A percentile compares a stretch with the other conserved stretches of the same genome.
Evolutionary conservation across 768 basidiomycete genomes (phyloP).

Genomic region (Amanita inopinata): DNA sequence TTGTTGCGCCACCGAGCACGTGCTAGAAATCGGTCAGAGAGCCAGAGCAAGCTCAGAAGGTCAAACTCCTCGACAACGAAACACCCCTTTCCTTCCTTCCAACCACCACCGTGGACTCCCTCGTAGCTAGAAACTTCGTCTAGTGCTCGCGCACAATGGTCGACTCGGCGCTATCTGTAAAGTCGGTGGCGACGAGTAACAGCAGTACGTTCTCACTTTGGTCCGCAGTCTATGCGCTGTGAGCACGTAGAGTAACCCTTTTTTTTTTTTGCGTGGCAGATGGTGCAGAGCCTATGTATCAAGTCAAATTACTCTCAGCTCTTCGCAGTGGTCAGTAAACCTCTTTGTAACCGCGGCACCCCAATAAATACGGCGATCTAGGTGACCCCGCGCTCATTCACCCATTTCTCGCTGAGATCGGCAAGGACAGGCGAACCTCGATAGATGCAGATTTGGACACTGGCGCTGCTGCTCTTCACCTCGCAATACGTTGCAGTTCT

Average conservation of each 20-base stretch:
- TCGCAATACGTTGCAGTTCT: slow-evolving; percentile 75
- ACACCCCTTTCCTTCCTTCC: too few species aligned
- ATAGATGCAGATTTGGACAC: slow-evolving; percentile 44
- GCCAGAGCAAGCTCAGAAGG: too few species aligned
- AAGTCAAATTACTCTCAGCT: slow-evolving; percentile 56
- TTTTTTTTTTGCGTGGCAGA: background rate
- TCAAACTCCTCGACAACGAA: too few species aligned
- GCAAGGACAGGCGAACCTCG: slow-evolving; percentile 49
- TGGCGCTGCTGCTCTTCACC: slow-evolving; percentile 68
- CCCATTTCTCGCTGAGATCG: slow-evolving; percentile 70
- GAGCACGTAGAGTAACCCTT: background rate
- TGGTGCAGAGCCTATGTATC: slow-evolving; percentile 39
- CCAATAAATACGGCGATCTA: slow-evolving; percentile 15
- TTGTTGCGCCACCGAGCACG: too few species aligned
- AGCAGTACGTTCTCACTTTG: background rate
- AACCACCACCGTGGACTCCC: too few species aligned
- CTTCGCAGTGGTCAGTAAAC: slow-evolving; percentile 45
- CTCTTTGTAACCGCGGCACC: background rate
- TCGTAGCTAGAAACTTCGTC: too few species aligned
- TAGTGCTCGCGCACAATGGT: too few species aligned
- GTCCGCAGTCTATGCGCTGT: background rate
- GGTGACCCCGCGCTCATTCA: slow-evolving; percentile 76
- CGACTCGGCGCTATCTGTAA: background rate
- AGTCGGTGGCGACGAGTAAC: background rate
- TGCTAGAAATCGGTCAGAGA: too few species aligned